Base-by-base conservation (phyloP, 306 rosid species). In the Cicer judaicum region DNA sequence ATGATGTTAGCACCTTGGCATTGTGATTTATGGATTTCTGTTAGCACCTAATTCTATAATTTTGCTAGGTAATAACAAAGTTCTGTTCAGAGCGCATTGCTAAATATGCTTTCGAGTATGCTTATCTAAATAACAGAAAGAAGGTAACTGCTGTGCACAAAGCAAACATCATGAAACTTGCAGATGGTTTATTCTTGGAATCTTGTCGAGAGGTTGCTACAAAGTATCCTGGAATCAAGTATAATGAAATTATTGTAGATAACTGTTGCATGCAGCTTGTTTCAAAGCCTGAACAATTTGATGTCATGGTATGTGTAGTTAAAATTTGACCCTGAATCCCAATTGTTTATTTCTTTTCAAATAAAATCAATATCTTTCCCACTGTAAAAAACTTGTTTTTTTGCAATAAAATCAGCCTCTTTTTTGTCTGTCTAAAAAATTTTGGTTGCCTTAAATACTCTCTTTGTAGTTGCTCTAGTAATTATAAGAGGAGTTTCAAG, bases 251-350 rank as follows among this genome's bases (percentile, higher is more conserved):
- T 29, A 92, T 92, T 79, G 97, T 92, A 49, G 97, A 92, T 74
- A 92, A 92, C 75, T 92, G 97, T 73, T 92, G 97, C 89, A 92
- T 92, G 98, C 98, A 92, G 74, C 96, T 92, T 74, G 96, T 90
- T 70, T 73, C 96, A 29, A 92, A 87, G 82, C 98, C 98, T 13
- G 96, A 92, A 81, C 98, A 92, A 77, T 92, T 92, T 81, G 98
- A 92, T 81, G 98, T 92, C 67, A 92, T 92, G 96, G 98, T 90
- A 90, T 78, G 88, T 66, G 54, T 74, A 43, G 39, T 70, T 53
- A 9, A 48, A 41, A 15, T 24, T 36, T 56, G 41, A 56, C 57
- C 53, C 24, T 39, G 49, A 39, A 13, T 77, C 63, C 19, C 68
- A 61, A 15, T 61, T 74, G 61, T 38, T 53, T 82, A 39, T 54